These are phyloP conservation scores for Candida argentea DNA, from an alignment of 805 yeast genomes.

Conservation along the genomic window DNA sequence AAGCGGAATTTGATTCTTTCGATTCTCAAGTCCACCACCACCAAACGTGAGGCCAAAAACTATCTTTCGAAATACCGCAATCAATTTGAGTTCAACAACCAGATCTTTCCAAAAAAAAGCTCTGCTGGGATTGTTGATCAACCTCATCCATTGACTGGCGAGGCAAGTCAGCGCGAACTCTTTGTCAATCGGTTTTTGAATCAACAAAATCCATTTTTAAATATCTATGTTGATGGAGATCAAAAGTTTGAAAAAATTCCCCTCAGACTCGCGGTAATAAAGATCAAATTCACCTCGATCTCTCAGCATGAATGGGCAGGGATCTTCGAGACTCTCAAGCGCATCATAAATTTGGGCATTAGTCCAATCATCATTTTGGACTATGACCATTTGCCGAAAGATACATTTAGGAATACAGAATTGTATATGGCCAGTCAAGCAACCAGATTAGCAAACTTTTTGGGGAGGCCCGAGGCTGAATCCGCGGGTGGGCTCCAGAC, in stretches of 20 bases:
- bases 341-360: slow-evolving; percentile 55
- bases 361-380: slow-evolving; percentile 52
- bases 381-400: slow-evolving; percentile 11
- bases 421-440: slow-evolving; percentile 22
- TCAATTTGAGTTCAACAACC: slow-evolving; percentile 22
- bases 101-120: slow-evolving; percentile 1
- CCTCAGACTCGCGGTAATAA: slow-evolving; percentile 46
- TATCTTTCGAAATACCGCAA: slow-evolving; percentile 64
- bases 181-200: slow-evolving; percentile 23
- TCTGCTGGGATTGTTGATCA: too few species aligned
- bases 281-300: slow-evolving; percentile 33
- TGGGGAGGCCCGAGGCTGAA: slow-evolving; percentile 10
- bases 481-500: slow-evolving; percentile 15
- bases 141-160: too few species aligned
- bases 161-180: slow-evolving; percentile 17
- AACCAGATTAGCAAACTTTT: slow-evolving; percentile 15
- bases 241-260: slow-evolving; percentile 30
- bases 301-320: slow-evolving; percentile 26
- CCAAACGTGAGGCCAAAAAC: slow-evolving; percentile 83
- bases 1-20: slow-evolving; percentile 70
- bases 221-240: slow-evolving; percentile 17
- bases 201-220: slow-evolving; percentile 23
- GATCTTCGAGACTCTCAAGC: slow-evolving; percentile 45
- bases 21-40: slow-evolving; percentile 81
- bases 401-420: slow-evolving; percentile 22